Evolutionary conservation across 805 yeast species (phyloP), one percentile per base, ranked within the genome.

Genomic region (Komagataella populi): DNA sequence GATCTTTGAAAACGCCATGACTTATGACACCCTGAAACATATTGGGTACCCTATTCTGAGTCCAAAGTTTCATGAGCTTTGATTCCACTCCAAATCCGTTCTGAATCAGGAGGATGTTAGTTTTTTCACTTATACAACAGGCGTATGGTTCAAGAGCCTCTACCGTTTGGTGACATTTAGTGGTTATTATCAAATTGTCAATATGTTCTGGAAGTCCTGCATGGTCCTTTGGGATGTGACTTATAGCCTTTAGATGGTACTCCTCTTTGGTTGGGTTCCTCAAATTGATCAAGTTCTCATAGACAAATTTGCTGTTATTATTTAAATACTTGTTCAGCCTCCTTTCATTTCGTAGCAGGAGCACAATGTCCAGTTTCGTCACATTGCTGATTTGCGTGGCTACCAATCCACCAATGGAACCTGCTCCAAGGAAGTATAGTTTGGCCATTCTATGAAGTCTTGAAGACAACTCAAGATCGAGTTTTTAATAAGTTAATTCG

Each of bases 41-140:
- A 14, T 69, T 70, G 0, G 96, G 96, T 50, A 78, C 50, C 1
- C 49, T 30, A 2, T 65, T 59, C 3, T 78, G 78, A 89, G 91
- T 86, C 6, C 79, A 64, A 20, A 66, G 60, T 1, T 65, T 61
- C n/a, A 69, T 62, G 8, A 87, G 57, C 52, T 73, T 71, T 10
- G 76, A 85, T 6, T 74, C 62, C 46, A 78, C 71, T 7, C 98
- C 98, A 71, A 89, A 73, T 1, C 89, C 99, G 63, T 93, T 87
- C 52, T 87, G 98, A n/a, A 90, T 58, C 20, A 90, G 63, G 47
- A 90, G 56, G 2, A 89, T 63, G 52, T 79, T 80, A 1, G 90
- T 74, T 2, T 68, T 60, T 2, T 68, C 60, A 24, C 67, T 63
- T 24, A 91, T 71, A 51, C 67, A 67, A 1, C 74, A 71, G 18